Base-by-base conservation (phyloP, 805 yeast genomes). In the Komagataella pastoris region DNA sequence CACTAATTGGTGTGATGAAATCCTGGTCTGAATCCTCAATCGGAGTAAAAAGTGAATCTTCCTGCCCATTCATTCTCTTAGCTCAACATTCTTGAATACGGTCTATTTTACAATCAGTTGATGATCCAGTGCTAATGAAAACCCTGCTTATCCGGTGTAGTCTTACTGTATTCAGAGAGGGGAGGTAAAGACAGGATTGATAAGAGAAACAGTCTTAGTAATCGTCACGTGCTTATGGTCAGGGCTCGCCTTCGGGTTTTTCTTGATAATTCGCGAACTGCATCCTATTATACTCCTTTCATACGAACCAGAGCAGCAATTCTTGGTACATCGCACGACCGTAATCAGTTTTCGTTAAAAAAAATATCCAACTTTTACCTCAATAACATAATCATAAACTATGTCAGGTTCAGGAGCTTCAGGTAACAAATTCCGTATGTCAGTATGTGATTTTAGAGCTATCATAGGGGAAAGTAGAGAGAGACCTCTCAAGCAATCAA, bases 401-500 rank as follows among this genome's bases (percentile, higher is more conserved):
- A 85, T 85, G 91, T 83, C 89, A 71, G 85, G 86, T 72, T 81
- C 86, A 74, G 95, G 95, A 82, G 93, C 96, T 80, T 88, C 95
- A 76, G 97, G 99, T 83, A 93, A 89, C 85, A 91, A 91, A 83
- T 93, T 85, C 88, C 89, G 97, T 80, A 88, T 91, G 87, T 89
- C 99, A 76, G 95, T 87, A 87, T 76, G 96, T 86, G 59, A 19
- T 43, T n/a, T 18, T 48, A 30, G 14, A 30, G 40, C 40, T 30
- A 30, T 10, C 40, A 30, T 10, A 30, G n/a, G 40, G 40, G 40
- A 14, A 30, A 30, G 40, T 10, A 30, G 40, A 30, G 1, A 7
- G 40, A 30, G 40, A 30, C 8, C 14, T 8, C 1, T 30, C 14
- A 30, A 30, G 40, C 40, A 10, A 30, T 14, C 12, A 30, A 12